Evolutionary conservation across 2,329 filamentous ascomycete species (phyloP), one percentile per base, ranked within the genome.

Genomic region (Diplodia mutila): DNA sequence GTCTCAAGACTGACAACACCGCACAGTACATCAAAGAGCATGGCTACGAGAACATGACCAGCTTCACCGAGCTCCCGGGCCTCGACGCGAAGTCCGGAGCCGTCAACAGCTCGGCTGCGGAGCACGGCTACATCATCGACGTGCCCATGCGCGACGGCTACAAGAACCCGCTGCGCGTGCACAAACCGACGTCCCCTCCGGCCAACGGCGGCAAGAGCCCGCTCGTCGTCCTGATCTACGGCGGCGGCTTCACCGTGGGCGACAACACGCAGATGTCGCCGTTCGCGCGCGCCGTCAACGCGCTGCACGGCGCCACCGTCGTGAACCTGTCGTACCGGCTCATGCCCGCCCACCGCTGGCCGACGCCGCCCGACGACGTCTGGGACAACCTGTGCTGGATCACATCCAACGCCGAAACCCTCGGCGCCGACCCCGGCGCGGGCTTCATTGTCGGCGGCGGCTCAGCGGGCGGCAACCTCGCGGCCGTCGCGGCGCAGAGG

Each of bases 341-440:
- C 5, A 42, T 29, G 21, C 59, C 59, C 1, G 14, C 18, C 2
- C 25, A 61, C 18, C 25, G 16, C 16, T 61, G 18, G 8, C 59
- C 59, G 18, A 46, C 42, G 3, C 39, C 27, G 8, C 59, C 59
- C 2, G 49, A 61, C 59, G 59, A 61, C 18, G 59, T 51, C 4
- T 61, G 59, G 59, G 59, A 61, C 59, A 75, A 74, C 4, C 49
- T 79, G 0, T 69, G 73, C 67, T 80, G 77, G 75, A 71, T 78
- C 2, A 34, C 49, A 1, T 29, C 48, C 48, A 53, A 52, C 48
- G 2, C 11, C 61, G 32, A 53, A 1, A 8, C 11, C 2, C 46
- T 64, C 16, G 61, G 61, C 1, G 61, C 4, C 9, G 61, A 65
- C 48, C 32, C 49, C 3, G 18, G n/a, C 46, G 61, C 61, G 8